Evolutionary conservation across 2,329 filamentous ascomycete species (phyloP), one percentile per base, ranked within the genome.

Genomic region (Dothistroma septosporum): DNA sequence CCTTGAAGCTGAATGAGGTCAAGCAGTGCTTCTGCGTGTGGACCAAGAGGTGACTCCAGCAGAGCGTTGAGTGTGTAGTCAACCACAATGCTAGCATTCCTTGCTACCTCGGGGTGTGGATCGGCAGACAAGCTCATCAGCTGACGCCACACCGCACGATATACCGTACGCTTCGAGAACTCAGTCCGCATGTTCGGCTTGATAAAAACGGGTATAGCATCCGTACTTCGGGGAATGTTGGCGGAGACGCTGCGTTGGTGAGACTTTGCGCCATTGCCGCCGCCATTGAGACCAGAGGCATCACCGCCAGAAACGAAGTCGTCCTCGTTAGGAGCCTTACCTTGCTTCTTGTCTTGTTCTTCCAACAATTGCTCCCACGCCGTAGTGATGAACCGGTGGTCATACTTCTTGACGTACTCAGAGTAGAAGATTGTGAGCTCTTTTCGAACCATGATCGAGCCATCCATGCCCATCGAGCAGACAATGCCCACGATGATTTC

Each of bases 361-460:
- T 96, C 91, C 24, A 88, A 79, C 46, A 97, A 80, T 65, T 97
- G 91, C 73, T 99, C 94, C 74, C 89, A 97, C 5, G 93, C 92
- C 1, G 90, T 88, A 32, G 97, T 92, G 47, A 96, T 76, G 70
- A 99, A 96, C 68, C 95, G 96, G 73, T 87, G 91, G 76, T 96
- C 89, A 73, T 97, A 97, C 46, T 93, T 88, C 62, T 89, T 85
- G 53, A 96, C 87, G 71, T 97, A 97, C 31, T 90, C 88, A 0
- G 94, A 97, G 67, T 97, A 87, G 79, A 97, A 97, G 12, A 97
- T 90, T 2, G 97, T 80, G 41, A 97, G 82, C 76, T 99, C 94
- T 73, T 92, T 95, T 52, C 94, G 87, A 31, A 99, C 94, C 79
- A 97, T 87, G 28, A 92, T 91, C 70, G 92, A 97, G 35, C 93